Evolutionary conservation across 2,329 filamentous ascomycete genomes (phyloP).

Genomic region (Aspergillus bombycis): DNA sequence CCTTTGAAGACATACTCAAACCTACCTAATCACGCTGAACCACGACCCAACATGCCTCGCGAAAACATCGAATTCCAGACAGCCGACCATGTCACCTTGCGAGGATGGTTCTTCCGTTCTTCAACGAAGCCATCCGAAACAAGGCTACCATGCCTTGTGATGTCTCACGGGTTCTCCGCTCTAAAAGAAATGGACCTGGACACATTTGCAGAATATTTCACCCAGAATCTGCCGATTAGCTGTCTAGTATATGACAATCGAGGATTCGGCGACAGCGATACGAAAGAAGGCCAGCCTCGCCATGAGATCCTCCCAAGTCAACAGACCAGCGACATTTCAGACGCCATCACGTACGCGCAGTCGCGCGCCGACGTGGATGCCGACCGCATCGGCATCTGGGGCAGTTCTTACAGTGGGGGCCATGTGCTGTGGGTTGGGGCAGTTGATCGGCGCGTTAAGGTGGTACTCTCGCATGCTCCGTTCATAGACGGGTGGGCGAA

Average conservation of each 20-base stretch:
- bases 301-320: not conserved
- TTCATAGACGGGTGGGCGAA: too few species aligned
- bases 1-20: too few species aligned
- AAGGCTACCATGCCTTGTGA: not conserved
- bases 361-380: constrained; percentile 33
- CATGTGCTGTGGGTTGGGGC: constrained; percentile 45
- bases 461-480: not conserved
- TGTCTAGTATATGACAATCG: not conserved
- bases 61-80: not conserved
- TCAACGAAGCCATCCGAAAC: too few species aligned
- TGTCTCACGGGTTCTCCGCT: not conserved
- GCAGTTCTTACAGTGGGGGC: constrained; percentile 42
- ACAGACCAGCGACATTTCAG: constrained; percentile 22
- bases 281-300: constrained; percentile 15
- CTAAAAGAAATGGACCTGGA: not conserved
- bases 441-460: constrained; percentile 40
- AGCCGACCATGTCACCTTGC: not conserved
- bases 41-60: not conserved
- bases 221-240: not conserved
- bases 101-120: not conserved
- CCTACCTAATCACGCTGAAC: too few species aligned
- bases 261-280: constrained; percentile 26
- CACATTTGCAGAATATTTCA: not conserved
- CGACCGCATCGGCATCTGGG: constrained; percentile 43
- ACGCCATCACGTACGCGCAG: constrained; percentile 45